Conservation (phyloP, 1,284 basidiomycete species). For the Fomitopsis palustris region DNA sequence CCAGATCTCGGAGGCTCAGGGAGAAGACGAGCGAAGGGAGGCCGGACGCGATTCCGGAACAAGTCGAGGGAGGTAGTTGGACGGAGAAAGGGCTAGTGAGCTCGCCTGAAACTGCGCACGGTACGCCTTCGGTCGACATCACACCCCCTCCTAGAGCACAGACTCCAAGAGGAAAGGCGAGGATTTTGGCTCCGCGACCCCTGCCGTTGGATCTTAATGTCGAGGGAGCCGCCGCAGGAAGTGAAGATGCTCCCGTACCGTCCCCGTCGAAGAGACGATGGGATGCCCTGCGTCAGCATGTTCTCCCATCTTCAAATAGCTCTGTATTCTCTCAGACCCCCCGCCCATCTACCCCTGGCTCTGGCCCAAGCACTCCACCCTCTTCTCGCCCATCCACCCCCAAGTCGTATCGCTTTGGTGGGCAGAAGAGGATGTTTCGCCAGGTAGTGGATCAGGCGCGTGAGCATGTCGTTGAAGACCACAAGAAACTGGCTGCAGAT, state of each 20-base stretch:
- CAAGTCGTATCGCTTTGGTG: conserved; percentile 51
- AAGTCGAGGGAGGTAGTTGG: conserved; percentile 8
- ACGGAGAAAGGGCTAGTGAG: conserved; percentile 15
- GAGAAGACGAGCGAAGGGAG: not conserved
- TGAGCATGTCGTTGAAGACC: conserved; percentile 41
- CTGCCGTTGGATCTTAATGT: conserved; percentile 15
- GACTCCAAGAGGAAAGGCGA: conserved; percentile 1
- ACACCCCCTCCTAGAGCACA: conserved; percentile 2
- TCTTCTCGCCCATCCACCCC: conserved; percentile 36
- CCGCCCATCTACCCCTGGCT: conserved; percentile 22
- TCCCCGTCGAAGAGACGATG: conserved; percentile 46
- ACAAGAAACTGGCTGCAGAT: conserved; percentile 45
- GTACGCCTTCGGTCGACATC: not conserved
- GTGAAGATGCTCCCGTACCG: conserved; percentile 17
- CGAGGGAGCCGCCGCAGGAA: not conserved
- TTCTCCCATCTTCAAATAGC: conserved; percentile 34
- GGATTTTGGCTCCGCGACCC: conserved; percentile 1
- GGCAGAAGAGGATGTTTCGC: conserved; percentile 47
- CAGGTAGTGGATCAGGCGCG: conserved; percentile 59
- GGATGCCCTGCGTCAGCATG: conserved; percentile 51
- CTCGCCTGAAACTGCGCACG: conserved; percentile 13
- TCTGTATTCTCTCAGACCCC: conserved; percentile 14
- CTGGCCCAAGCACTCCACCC: conserved; percentile 18
- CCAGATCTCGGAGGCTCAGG: not conserved
- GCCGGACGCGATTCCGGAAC: not conserved